Evolutionary conservation across 129 eudicot species (phyloP), one percentile per base, ranked within the genome.

Genomic region (Oenanthe sinensis): DNA sequence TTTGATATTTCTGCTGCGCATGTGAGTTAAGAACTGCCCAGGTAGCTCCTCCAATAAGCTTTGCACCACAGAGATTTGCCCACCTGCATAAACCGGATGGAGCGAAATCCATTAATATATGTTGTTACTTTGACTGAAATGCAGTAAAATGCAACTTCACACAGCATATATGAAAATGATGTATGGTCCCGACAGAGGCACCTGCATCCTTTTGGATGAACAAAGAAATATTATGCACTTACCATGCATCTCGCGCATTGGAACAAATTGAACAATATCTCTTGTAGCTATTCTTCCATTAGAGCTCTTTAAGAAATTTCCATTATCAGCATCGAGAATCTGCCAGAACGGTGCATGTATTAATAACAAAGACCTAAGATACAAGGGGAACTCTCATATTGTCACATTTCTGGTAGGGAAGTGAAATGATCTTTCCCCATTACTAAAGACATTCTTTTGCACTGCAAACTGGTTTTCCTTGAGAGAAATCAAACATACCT

Each of bases 261-360:
- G 90, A 84, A 94, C 94, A 84, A 94, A 94, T 80, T 94, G 98
- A 63, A 94, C 98, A 82, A 90, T 94, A 82, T 94, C 98, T 71
- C 98, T 82, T 65, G 97, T 88, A 71, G 98, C 98, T 78, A 94
- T 78, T 76, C 97, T 86, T 81, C 98, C 98, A 0, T 89, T 88
- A 36, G 93, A 86, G 85, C 98, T 94, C 84, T 88, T 91, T 82
- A 94, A 71, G 68, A 93, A 85, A 46, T 80, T 42, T 54, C 96
- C 97, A 46, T 83, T 87, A 81, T 94, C 98, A 83, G 93, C 98
- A 87, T 94, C 98, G 75, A 94, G 86, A 79, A 94, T 88, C 98
- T 94, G 87, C 74, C 75, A 77, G 68, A 40, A 17, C 20, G 16
- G 73, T 2, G 60, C 16, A 26, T 36, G 37, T 24, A 78, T 39